These are phyloP conservation scores for Phytophthora ohioensis DNA, from an alignment of 352 stramenopile species.

Conservation along the genomic window DNA sequence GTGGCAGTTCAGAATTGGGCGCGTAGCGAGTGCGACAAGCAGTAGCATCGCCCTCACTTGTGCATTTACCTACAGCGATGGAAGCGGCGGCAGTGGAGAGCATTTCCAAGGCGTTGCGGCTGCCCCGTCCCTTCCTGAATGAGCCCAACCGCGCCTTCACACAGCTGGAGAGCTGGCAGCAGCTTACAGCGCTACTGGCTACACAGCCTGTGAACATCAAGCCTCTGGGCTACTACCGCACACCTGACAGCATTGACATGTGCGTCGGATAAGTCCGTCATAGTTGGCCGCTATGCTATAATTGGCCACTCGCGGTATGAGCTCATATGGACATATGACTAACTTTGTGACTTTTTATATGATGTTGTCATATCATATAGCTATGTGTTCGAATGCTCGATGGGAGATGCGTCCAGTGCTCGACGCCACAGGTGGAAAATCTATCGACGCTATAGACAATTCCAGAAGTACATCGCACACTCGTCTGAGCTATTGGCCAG, in stretches of 20 bases:
- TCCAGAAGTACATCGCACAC: conserved; percentile 78
- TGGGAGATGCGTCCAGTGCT: conserved; percentile 47
- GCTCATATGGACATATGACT: conserved; percentile 4
- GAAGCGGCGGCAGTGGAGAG: conserved; percentile 55
- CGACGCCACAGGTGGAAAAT: conserved; percentile 75
- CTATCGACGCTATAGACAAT: conserved; percentile 87
- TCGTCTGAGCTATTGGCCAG: conserved; percentile 63
- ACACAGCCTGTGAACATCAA: conserved; percentile 57
- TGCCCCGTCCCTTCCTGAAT: conserved; percentile 69
- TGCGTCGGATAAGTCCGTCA: conserved; percentile 39
- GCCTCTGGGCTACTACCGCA: conserved; percentile 83
- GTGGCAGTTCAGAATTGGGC: conserved; percentile 12
- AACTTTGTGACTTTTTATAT: not conserved
- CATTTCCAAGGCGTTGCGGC: conserved; percentile 61
- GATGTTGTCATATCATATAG: conserved; percentile 37
- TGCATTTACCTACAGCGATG: conserved; percentile 21
- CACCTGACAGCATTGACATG: conserved; percentile 83
- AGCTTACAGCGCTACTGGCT: conserved; percentile 64
- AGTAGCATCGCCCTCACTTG: not conserved
- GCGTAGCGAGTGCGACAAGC: not conserved
- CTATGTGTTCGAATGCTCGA: conserved; percentile 81
- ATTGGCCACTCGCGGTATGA: not conserved
- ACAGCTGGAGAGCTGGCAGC: conserved; percentile 67
- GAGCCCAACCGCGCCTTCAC: conserved; percentile 73
- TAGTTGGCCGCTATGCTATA: conserved; percentile 2